Conservation (phyloP, 495 filamentous ascomycete genomes). For the Neurospora sp. region DNA sequence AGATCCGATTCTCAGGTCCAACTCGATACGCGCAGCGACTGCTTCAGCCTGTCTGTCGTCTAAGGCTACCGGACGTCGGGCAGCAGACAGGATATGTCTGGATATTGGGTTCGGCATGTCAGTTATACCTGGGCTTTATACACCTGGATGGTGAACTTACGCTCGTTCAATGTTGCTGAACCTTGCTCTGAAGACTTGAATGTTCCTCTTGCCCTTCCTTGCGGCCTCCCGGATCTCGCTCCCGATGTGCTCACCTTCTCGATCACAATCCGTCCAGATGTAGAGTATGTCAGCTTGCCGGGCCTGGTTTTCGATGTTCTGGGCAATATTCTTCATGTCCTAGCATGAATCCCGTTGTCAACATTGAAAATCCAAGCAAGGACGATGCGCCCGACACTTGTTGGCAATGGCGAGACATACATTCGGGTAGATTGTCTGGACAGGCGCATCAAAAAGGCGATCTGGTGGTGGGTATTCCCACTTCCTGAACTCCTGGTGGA, state of each 20-base stretch:
- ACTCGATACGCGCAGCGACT: constrained; percentile 80
- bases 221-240: constrained; percentile 84
- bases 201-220: constrained; percentile 53
- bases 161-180: constrained; percentile 96
- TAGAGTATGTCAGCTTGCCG: constrained; percentile 59
- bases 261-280: constrained; percentile 98
- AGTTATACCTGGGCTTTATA: background rate
- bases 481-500: constrained; percentile 54
- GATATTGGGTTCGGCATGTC: constrained; percentile 7
- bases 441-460: constrained; percentile 72
- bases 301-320: constrained; percentile 76
- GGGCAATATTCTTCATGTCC: constrained; percentile 71
- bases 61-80: constrained; percentile 61
- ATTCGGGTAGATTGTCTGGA: constrained; percentile 53
- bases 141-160: constrained; percentile 36
- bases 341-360: constrained; percentile 18
- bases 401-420: constrained; percentile 33
- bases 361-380: background rate
- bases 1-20: constrained; percentile 84
- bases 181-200: constrained; percentile 74
- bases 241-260: constrained; percentile 94
- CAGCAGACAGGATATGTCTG: constrained; percentile 78
- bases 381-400: background rate
- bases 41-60: constrained; percentile 84
- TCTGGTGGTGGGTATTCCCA: constrained; percentile 77